Base-by-base conservation (phyloP, 2,329 filamentous ascomycete species). In the Cercospora janseana region DNA sequence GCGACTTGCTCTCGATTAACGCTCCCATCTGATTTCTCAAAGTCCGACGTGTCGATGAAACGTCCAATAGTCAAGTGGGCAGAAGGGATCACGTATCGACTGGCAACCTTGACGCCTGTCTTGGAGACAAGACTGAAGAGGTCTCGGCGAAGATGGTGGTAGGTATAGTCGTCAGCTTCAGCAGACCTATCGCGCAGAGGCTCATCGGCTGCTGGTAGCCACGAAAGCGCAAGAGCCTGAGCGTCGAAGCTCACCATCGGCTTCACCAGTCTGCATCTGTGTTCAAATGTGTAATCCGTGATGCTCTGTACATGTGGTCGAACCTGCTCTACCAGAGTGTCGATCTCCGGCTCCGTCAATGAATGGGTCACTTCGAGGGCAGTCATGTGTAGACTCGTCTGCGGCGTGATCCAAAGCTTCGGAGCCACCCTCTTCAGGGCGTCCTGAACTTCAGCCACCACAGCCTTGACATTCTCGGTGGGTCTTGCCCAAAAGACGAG, bases 401-500 rank as follows among this genome's bases (percentile, higher is more conserved):
- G 70, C 0, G 91, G 89, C 86, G 95, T 94, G 34, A 92, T 76
- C 92, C 92, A 97, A 20, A 95, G 72, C 57, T 78, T 88, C 91
- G 88, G 87, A 10, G 85, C 84, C 15, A 81, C 77, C 49, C 76
- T 74, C 40, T 94, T 72, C 12, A 67, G 48, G 61, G 81, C 77
- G 42, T 76, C 68, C 69, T 96, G 92, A 23, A 96, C 71, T 49
- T 79, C 77, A 2, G 73, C 70, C 2, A 92, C 81, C 51, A 97
- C 71, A 15, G 78, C 71, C 37, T 85, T 75, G 13, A 96, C 75
- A 59, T 85, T 81, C 37, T 80, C 71, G 0, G 91, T 87, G 12
- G 92, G 92, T 5, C 91, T 78, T 3, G 87, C 88, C 89, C 90
- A 96, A 64, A 96, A 84, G 0, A 90, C 87, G 8, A 96, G 75